A percentile compares a stretch with the other conserved stretches of the same genome.
These are phyloP conservation scores for Henningerozyma blattae DNA, from an alignment of 805 yeast genomes.

Conservation along the genomic window DNA sequence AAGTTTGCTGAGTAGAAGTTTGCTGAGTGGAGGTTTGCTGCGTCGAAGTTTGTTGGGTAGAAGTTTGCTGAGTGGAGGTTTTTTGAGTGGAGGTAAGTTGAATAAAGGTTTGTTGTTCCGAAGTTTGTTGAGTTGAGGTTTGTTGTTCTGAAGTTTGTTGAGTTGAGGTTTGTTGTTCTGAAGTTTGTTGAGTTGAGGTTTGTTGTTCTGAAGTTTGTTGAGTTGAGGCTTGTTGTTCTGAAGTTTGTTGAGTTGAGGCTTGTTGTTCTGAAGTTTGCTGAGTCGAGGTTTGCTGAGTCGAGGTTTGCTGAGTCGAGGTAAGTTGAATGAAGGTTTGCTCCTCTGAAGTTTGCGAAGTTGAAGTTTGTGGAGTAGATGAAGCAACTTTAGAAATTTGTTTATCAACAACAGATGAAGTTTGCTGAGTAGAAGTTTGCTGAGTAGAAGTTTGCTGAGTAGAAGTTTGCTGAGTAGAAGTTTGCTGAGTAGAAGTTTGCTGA, in stretches of 20 bases:
- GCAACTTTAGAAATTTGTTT: no score
- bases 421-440: not conserved
- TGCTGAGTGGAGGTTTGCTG: conserved; percentile 3
- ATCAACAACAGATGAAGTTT: not conserved
- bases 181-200: conserved; percentile 2
- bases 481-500: not conserved
- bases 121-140: conserved; percentile 4
- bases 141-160: not conserved
- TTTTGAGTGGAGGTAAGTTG: conserved; percentile 2
- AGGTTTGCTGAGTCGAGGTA: conserved; percentile 2
- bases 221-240: not conserved
- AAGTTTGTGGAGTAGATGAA: not conserved
- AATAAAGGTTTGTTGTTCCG: conserved; percentile 3
- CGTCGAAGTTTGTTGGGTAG: conserved; percentile 1
- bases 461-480: not conserved
- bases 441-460: not conserved
- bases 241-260: conserved; percentile 2
- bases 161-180: conserved; percentile 8
- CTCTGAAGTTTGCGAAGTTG: conserved; percentile 12
- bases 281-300: no score
- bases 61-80: conserved; percentile 6
- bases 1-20: conserved; percentile 1
- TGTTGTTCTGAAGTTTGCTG: no score
- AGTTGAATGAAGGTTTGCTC: no score
- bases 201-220: not conserved